These are phyloP conservation scores for Colletotrichum incanum DNA, from an alignment of 2,329 filamentous ascomycete species.

Conservation along the genomic window DNA sequence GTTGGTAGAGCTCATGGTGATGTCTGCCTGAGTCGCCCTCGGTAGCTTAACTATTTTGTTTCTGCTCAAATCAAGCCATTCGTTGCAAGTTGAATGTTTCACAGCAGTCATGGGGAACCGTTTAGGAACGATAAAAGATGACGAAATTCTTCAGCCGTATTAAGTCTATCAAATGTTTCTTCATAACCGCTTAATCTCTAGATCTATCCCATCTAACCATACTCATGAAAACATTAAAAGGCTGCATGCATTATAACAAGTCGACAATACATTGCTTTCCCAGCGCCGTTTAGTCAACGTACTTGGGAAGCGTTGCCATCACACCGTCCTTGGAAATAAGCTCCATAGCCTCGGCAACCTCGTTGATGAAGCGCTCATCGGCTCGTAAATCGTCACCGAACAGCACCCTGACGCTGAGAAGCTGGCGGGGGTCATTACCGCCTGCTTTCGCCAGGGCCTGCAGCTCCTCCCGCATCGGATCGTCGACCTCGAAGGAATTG, in stretches of 20 bases:
- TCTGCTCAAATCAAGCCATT: background rate
- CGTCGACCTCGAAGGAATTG: slow-evolving; percentile 59
- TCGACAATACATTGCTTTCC: background rate
- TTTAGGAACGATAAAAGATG: background rate
- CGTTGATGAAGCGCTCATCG: slow-evolving; percentile 63
- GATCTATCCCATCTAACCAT: background rate
- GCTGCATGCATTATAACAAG: background rate
- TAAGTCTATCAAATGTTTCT: background rate
- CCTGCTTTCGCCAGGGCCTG: slow-evolving; percentile 62
- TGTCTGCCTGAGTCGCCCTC: background rate
- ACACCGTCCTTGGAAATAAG: slow-evolving; percentile 63
- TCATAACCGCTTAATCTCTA: slow-evolving; percentile 2
- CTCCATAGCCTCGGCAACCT: slow-evolving; percentile 64
- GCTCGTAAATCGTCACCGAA: slow-evolving; percentile 67
- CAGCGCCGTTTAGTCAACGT: slow-evolving; percentile 49
- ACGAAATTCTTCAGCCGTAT: background rate
- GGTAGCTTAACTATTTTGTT: background rate
- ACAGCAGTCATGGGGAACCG: too few species aligned
- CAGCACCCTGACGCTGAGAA: slow-evolving; percentile 63
- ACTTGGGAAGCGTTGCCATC: slow-evolving; percentile 66
- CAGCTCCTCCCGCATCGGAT: slow-evolving; percentile 65
- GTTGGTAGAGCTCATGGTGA: background rate
- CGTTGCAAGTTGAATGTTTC: too few species aligned
- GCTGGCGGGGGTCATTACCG: slow-evolving; percentile 56
- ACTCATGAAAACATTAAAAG: background rate